Conservation (phyloP, 805 yeast genomes). For the Cyberlindnera meyerae region DNA sequence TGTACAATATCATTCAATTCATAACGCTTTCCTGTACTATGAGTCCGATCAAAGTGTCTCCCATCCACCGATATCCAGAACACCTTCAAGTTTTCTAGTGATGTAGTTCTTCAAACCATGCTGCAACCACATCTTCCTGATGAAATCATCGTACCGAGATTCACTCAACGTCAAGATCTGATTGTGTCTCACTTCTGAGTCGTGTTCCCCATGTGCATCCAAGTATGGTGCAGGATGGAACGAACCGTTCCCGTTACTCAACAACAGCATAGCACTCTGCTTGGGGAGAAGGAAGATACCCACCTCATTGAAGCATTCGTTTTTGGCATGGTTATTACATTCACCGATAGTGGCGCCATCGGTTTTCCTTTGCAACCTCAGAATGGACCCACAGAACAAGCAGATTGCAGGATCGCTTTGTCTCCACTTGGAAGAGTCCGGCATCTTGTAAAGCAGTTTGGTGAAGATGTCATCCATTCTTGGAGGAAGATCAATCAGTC, state of each 20-base stretch:
- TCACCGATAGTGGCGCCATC: slow-evolving; percentile 61
- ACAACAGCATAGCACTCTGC: slow-evolving; percentile 55
- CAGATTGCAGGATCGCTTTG: slow-evolving; percentile 79
- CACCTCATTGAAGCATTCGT: slow-evolving; percentile 58
- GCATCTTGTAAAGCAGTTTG: slow-evolving; percentile 43
- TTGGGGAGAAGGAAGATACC: slow-evolving; percentile 75
- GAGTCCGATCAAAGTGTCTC: slow-evolving; percentile 53
- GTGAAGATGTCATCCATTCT: slow-evolving; percentile 68
- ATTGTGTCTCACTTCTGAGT: slow-evolving; percentile 65
- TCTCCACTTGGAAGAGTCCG: slow-evolving; percentile 34
- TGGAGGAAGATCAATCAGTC: slow-evolving; percentile 58
- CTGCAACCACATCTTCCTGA: slow-evolving; percentile 66
- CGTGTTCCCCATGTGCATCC: slow-evolving; percentile 82
- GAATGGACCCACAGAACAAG: slow-evolving; percentile 67
- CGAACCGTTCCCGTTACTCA: slow-evolving; percentile 76
- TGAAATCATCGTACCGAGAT: slow-evolving; percentile 60
- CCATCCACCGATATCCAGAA: slow-evolving; percentile 93
- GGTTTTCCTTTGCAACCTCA: slow-evolving; percentile 61
- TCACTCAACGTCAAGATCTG: slow-evolving; percentile 65
- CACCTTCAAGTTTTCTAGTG: slow-evolving; percentile 74
- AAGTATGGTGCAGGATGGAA: slow-evolving; percentile 80
- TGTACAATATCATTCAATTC: background rate
- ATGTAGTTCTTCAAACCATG: slow-evolving; percentile 74
- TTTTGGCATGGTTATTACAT: slow-evolving; percentile 65
- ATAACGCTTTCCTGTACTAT: too few species aligned